Conservation (phyloP, 2,329 filamentous ascomycete species). For the Pyricularia pennisetigena region DNA sequence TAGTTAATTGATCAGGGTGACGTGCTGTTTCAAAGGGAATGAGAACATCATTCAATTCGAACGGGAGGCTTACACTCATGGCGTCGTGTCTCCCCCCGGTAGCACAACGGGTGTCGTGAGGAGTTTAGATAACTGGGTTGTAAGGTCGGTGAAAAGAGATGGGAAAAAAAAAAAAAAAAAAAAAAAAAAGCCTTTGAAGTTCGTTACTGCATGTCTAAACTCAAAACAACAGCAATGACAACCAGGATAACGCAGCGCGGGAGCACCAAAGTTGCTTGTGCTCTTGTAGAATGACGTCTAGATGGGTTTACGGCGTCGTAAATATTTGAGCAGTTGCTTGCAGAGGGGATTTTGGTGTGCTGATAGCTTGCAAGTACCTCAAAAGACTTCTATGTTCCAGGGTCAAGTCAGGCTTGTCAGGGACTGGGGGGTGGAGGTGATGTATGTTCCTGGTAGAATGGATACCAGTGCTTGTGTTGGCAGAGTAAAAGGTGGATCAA, state of each 20-base stretch:
- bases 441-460: background rate
- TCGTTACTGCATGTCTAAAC: background rate
- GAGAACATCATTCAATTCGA: background rate
- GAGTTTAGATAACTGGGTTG: background rate
- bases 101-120: background rate
- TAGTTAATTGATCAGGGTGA: background rate
- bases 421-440: background rate
- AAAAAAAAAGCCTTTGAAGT: background rate
- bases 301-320: background rate
- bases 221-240: background rate
- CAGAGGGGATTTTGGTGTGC: background rate
- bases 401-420: background rate
- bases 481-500: background rate
- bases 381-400: background rate
- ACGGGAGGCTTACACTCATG: slow-evolving; percentile 5
- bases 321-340: background rate
- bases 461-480: background rate
- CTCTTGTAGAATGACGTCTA: background rate
- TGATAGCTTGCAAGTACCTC: background rate
- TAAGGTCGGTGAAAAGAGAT: background rate
- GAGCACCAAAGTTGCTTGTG: background rate
- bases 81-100: slow-evolving; percentile 1
- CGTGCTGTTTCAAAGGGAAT: background rate
- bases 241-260: no score
- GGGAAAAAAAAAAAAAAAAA: no score